Percentiles rank a stretch among this genome's conserved stretches.
These are phyloP conservation scores for Akanthomyces dipterigenus DNA, from an alignment of 2,329 filamentous ascomycete species.

Conservation along the genomic window DNA sequence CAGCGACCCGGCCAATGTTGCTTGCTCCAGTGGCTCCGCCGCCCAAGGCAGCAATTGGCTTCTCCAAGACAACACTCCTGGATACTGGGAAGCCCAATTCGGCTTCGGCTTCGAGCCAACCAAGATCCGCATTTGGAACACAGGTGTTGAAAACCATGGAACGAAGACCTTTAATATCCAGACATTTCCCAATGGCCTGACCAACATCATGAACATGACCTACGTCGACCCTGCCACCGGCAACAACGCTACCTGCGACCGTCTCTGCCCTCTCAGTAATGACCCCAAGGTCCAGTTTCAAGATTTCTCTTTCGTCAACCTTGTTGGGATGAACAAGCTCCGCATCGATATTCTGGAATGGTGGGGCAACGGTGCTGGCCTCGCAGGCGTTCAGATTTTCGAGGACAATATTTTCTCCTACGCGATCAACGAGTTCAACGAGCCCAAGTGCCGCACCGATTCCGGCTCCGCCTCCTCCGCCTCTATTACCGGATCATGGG, in stretches of 20 bases:
- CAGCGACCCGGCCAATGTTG: conserved; percentile 69
- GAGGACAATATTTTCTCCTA: conserved; percentile 80
- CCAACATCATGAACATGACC: conserved; percentile 92
- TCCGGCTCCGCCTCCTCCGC: conserved; percentile 53
- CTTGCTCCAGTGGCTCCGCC: conserved; percentile 65
- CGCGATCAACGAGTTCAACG: conserved; percentile 81
- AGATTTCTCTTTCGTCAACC: conserved; percentile 87
- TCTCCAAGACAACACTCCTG: conserved; percentile 64
- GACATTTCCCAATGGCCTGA: conserved; percentile 55
- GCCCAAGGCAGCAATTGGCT: conserved; percentile 73
- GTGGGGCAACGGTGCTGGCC: conserved; percentile 78
- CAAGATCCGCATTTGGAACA: conserved; percentile 83
- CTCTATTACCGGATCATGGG: conserved; percentile 69
- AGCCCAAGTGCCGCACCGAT: conserved; percentile 64
- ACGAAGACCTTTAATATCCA: conserved; percentile 85
- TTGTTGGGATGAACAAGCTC: conserved; percentile 81
- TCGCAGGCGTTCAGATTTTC: conserved; percentile 81
- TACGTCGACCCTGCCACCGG: conserved; percentile 72
- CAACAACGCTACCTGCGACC: conserved; percentile 65
- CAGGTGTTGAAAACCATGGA: conserved; percentile 72
- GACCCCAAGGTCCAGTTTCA: conserved; percentile 62
- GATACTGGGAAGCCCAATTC: conserved; percentile 79
- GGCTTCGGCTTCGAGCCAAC: conserved; percentile 80
- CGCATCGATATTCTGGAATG: conserved; percentile 78
- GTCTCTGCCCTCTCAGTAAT: conserved; percentile 74